Base-by-base conservation (phyloP, 441 rosid species). In the Iberis amara region DNA sequence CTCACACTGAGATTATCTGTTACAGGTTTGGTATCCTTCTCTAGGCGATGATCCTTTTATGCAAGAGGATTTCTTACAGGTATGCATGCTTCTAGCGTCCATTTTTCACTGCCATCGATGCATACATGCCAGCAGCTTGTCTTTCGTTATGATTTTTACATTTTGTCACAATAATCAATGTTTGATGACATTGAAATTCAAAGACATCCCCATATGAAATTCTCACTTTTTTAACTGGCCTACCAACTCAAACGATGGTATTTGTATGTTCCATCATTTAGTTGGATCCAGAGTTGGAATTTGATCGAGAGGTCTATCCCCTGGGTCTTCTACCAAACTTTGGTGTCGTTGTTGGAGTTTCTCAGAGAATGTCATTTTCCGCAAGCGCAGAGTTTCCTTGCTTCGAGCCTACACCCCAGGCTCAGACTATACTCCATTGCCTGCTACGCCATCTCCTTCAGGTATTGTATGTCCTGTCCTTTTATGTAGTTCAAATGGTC, bases 21-120 rank as follows among this genome's bases (percentile, higher is more conserved):
- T 81, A 66, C 96, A 92, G 99, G 99, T 92, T 59, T 92, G 99
- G 97, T 92, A 92, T 78, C 99, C 97, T 53, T 89, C 89, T 70
- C 70, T 76, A 12, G 99, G 92, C 64, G 91, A 63, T 59, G 83
- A 86, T 67, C 82, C 96, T 44, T 89, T 80, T 74, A 82, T 75
- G 76, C 99, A 86, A 83, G 99, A 92, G 73, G 99, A 82, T 46
- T 89, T 92, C 75, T 75, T 86, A 83, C 99, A 92, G 91, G 99
- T 94, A 76, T 69, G 62, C 32, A 51, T 50, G 24, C 49, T 52
- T 45, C 26, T 15, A 39, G 31, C 38, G 43, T 32, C 54, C 23
- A 9, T 13, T 44, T 45, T 37, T 18, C 27, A 43, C 47, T 5
- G 14, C 30, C 8, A 11, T 31, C 13, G 7, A 27, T 47, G 7